phyloP scores from a whole-genome alignment of 257 asterid species.

The Przewalskia tangutica region DNA sequence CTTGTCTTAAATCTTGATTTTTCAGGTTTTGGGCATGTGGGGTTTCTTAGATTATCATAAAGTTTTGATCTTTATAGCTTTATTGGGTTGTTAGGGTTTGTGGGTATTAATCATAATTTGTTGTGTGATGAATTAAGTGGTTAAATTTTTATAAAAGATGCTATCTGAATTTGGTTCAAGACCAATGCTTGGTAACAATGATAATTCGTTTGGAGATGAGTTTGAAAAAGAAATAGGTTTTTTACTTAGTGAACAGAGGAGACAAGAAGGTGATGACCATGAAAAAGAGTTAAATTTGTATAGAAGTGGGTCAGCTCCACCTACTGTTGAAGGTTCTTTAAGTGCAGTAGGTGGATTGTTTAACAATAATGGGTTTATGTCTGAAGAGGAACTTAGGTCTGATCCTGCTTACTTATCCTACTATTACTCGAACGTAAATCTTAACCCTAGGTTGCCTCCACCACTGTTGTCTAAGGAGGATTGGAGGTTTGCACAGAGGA shows the following conservation, averaged over 20 bases:
- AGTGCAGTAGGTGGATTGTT: constrained; percentile 82
- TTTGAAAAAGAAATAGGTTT: constrained; percentile 67
- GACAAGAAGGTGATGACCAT: constrained; percentile 67
- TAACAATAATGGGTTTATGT: constrained; percentile 49
- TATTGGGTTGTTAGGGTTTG: background rate
- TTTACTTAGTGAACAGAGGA: constrained; percentile 58
- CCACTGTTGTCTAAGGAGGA: too few species aligned
- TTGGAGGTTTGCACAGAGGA: too few species aligned
- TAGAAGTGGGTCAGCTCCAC: constrained; percentile 99
- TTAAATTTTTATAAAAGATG: constrained; percentile 23
- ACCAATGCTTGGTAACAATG: constrained; percentile 57
- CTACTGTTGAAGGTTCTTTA: constrained; percentile 87
- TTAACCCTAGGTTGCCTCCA: too few species aligned
- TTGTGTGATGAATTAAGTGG: background rate
- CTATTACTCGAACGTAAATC: too few species aligned
- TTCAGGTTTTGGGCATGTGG: background rate
- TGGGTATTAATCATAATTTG: background rate
- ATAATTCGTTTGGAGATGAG: constrained; percentile 69
- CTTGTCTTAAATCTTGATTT: background rate
- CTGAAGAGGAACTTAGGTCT: constrained; percentile 93
- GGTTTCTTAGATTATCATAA: background rate
- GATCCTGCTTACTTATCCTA: constrained; percentile 68
- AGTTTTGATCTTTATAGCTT: background rate
- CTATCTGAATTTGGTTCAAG: constrained; percentile 60
- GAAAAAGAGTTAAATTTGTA: constrained; percentile 81